phyloP scores from a whole-genome alignment of 2,329 filamentous ascomycete genomes.

The Aspergillus fumigatus region DNA sequence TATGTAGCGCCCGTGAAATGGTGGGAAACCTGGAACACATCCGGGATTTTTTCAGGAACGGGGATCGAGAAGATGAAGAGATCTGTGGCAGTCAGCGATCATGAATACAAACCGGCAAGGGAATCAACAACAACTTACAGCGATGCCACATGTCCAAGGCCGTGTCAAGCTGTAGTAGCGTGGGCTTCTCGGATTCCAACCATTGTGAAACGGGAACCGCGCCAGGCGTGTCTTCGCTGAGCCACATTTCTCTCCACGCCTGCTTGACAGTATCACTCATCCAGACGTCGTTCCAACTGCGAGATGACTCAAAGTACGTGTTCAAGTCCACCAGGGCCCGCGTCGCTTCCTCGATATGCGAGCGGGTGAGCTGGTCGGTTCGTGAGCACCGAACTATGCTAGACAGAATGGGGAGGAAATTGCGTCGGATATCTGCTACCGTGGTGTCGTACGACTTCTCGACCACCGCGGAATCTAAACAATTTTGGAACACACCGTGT shows the following conservation, averaged over 20 bases:
- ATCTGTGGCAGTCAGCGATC: conserved; percentile 6
- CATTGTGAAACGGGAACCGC: conserved; percentile 32
- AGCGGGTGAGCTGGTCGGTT: conserved; percentile 39
- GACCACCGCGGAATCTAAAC: conserved; percentile 48
- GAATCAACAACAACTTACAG: conserved; percentile 6
- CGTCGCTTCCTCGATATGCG: conserved; percentile 43
- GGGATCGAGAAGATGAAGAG: conserved; percentile 56
- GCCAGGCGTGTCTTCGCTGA: conserved; percentile 42
- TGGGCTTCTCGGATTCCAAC: conserved; percentile 38
- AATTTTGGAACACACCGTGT: conserved; percentile 51
- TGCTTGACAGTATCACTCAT: conserved; percentile 41
- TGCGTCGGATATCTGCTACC: conserved; percentile 43
- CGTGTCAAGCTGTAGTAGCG: conserved; percentile 32
- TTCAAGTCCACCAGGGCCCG: conserved; percentile 48
- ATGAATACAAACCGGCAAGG: background rate
- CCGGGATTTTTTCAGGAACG: conserved; percentile 52
- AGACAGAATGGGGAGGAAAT: conserved; percentile 51
- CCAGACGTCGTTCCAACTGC: conserved; percentile 49
- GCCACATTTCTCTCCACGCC: conserved; percentile 46
- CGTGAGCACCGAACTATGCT: conserved; percentile 49
- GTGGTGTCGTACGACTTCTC: conserved; percentile 43
- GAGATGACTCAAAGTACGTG: conserved; percentile 47
- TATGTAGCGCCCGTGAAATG: conserved; percentile 59
- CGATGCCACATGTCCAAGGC: conserved; percentile 39
- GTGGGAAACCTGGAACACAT: conserved; percentile 59